Evolutionary conservation across 2,329 filamentous ascomycete genomes (phyloP).

Genomic region (Metarhizium anisopliae): DNA sequence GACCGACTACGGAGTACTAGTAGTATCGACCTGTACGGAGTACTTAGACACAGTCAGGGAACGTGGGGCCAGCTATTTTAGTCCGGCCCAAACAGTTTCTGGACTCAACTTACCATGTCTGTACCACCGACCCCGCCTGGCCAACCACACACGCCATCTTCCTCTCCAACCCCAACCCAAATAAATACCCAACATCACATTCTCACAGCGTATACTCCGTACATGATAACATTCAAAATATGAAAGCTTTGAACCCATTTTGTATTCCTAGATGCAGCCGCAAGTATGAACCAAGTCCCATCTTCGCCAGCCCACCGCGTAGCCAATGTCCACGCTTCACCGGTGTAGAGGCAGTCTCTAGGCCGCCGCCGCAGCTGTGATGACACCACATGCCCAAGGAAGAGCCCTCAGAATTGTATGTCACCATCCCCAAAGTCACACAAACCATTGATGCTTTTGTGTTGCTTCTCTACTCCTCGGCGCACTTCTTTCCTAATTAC

Average conservation of each 20-base stretch:
- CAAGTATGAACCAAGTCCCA: neutral
- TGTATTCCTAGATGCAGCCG: neutral
- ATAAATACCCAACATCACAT: no score
- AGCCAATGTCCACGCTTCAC: neutral
- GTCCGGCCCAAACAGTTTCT: no score
- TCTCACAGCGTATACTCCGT: no score
- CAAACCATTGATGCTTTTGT: neutral
- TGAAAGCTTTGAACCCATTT: neutral
- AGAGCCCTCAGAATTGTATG: neutral
- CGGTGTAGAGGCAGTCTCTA: neutral
- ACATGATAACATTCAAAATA: neutral
- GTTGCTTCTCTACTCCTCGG: neutral
- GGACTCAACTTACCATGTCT: no score
- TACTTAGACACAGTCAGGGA: no score
- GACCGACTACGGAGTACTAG: no score
- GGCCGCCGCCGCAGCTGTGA: neutral
- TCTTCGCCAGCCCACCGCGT: neutral
- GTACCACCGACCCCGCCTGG: no score
- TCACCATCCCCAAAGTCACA: neutral
- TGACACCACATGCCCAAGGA: neutral
- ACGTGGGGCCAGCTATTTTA: no score
- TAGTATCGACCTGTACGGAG: no score
- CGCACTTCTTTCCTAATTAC: slow-evolving; percentile 3
- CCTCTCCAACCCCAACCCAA: no score
- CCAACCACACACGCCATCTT: no score